Evolutionary conservation across 2,329 filamentous ascomycete genomes (phyloP), one percentile per base, ranked within the genome.

Genomic region (Phialophora expanda): DNA sequence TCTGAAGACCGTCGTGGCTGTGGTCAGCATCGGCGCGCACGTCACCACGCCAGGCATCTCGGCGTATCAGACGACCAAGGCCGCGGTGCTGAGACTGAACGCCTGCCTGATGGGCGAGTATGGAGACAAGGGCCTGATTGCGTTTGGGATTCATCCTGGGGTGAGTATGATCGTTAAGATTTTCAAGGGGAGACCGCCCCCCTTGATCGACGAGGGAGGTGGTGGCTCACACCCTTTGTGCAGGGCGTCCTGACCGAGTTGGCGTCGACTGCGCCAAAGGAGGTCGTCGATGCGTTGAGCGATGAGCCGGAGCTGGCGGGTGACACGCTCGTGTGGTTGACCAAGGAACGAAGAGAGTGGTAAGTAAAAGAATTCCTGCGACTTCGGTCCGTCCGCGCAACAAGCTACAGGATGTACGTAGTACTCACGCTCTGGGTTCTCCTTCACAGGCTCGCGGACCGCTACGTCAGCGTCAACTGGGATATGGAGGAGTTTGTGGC

Each of bases 81-180:
- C 84, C 48, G 61, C 80, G 0, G 67, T 81, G 1, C 74, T 78
- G 60, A 78, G 81, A 9, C 72, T 85, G n/a, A 79, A 77, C n/a
- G 80, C 85, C 70, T 83, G 79, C 62, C 62, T 82, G 28, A 75
- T 74, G 7, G 66, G 66, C 34, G 84, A 86, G 68, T 81, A 85
- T 69, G 71, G 70, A 9, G 74, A 77, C 12, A 71, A 68, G 34
- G 70, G 70, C 4, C 41, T 72, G 28, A 41, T 71, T 12, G 66
- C 61, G 7, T 71, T 68, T 58, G 65, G 61, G 14, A 48, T 72
- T 4, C 65, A 69, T 28, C 70, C 70, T 9, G 70, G 69, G 24
- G 57, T 53, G 26, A 53, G 50, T 53, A 24, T 20, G 2, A 24
- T n/a, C n/a, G 26, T 26, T 26, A n/a, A 48, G 30, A 38, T 3